These are phyloP conservation scores for Solanum verrucosum DNA, from an alignment of 257 asterid species.

Conservation along the genomic window DNA sequence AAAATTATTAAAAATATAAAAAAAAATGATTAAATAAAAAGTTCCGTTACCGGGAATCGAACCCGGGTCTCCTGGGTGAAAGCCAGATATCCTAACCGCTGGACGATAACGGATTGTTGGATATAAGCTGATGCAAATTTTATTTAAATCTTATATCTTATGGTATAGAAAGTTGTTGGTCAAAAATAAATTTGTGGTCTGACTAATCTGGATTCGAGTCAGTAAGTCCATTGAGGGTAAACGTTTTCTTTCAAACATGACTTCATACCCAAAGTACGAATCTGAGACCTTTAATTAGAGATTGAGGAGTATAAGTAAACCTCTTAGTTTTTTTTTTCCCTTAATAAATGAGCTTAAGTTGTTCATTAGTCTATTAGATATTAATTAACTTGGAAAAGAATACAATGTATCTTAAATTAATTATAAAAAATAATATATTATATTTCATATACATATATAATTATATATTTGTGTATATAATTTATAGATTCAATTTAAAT, in stretches of 20 bases:
- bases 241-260: not conserved
- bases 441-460: too few species aligned
- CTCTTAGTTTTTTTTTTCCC: too few species aligned
- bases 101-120: conserved; percentile 54
- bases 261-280: too few species aligned
- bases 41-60: not conserved
- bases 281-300: not conserved
- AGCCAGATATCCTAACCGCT: conserved; percentile 99
- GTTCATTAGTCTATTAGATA: not conserved
- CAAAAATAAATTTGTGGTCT: too few species aligned
- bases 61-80: conserved; percentile 60
- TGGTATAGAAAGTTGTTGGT: too few species aligned
- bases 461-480: not conserved
- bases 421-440: too few species aligned
- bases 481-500: not conserved
- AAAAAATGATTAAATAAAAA: not conserved
- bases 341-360: not conserved
- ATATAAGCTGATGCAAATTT: rapidly evolving
- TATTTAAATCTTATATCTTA: too few species aligned
- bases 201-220: too few species aligned
- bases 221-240: too few species aligned
- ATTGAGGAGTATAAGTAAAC: not conserved
- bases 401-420: not conserved
- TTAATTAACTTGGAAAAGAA: not conserved
- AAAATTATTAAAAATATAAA: too few species aligned